Conservation (phyloP, 805 yeast species). For the Brettanomyces sp. region DNA sequence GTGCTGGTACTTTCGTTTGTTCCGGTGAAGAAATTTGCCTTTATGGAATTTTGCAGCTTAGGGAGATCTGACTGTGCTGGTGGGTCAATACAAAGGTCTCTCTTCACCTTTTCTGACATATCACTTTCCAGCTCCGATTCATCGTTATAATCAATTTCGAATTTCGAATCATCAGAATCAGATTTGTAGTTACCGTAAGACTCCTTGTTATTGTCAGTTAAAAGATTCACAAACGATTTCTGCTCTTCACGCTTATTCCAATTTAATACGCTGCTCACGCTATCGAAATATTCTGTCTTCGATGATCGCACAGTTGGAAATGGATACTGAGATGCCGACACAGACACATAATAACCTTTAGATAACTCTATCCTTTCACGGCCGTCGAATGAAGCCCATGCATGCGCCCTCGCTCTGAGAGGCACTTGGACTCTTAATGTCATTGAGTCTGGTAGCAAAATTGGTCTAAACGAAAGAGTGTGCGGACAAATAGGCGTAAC, state of each 20-base stretch:
- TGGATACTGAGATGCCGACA: constrained; percentile 81
- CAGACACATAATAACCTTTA: constrained; percentile 77
- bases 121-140: constrained; percentile 6
- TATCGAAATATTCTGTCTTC: constrained; percentile 70
- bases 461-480: constrained; percentile 86
- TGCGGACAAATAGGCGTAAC: constrained; percentile 97
- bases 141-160: constrained; percentile 27
- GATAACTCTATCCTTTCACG: constrained; percentile 72
- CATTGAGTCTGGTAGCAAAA: constrained; percentile 90
- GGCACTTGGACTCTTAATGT: constrained; percentile 76
- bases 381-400: constrained; percentile 97
- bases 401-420: constrained; percentile 67
- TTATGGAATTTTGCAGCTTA: too few relatives aligned
- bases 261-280: constrained; percentile 76
- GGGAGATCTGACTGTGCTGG: too few relatives aligned
- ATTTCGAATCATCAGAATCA: constrained; percentile 10
- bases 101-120: not conserved
- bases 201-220: constrained; percentile 47
- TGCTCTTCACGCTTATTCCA: constrained; percentile 93
- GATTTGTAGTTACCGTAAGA: constrained; percentile 22
- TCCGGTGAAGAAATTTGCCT: too few relatives aligned
- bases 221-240: constrained; percentile 60
- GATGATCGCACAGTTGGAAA: constrained; percentile 85
- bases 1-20: too few relatives aligned
- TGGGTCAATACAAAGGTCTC: not conserved